phyloP scores from a whole-genome alignment of 108 stramenopile species.

The Cyclotella sp. region DNA sequence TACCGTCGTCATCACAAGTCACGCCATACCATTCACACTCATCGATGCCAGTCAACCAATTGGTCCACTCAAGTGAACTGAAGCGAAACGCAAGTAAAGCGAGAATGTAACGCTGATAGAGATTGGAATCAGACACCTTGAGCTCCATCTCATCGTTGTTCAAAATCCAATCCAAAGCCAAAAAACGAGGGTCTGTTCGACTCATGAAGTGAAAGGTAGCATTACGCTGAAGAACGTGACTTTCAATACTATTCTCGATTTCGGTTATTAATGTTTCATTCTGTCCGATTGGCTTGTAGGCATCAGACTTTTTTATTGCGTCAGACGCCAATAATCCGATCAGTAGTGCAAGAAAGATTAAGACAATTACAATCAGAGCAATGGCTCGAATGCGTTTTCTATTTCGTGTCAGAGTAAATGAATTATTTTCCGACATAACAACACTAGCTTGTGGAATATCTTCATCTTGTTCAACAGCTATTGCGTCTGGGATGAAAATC shows the following conservation, averaged over 20 bases:
- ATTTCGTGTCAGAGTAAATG: neutral
- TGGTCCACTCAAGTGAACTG: constrained; percentile 9
- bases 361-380: neutral
- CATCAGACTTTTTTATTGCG: neutral
- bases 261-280: neutral
- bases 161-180: constrained; percentile 27
- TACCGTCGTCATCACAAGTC: neutral
- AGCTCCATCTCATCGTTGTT: constrained; percentile 9
- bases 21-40: constrained; percentile 24
- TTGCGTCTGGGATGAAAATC: neutral
- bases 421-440: neutral
- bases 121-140: neutral
- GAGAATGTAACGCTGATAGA: constrained; percentile 12
- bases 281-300: neutral
- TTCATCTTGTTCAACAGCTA: neutral
- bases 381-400: neutral
- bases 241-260: neutral
- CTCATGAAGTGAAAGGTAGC: constrained; percentile 3
- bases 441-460: neutral
- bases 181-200: constrained; percentile 1
- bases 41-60: constrained; percentile 3
- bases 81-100: constrained; percentile 11
- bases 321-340: neutral
- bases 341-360: neutral
- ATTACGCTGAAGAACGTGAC: constrained; percentile 2